Percentiles rank a stretch among this genome's conserved stretches.
These are phyloP conservation scores for Pyrenula aspistea DNA, from an alignment of 495 filamentous ascomycete genomes.

Conservation along the genomic window DNA sequence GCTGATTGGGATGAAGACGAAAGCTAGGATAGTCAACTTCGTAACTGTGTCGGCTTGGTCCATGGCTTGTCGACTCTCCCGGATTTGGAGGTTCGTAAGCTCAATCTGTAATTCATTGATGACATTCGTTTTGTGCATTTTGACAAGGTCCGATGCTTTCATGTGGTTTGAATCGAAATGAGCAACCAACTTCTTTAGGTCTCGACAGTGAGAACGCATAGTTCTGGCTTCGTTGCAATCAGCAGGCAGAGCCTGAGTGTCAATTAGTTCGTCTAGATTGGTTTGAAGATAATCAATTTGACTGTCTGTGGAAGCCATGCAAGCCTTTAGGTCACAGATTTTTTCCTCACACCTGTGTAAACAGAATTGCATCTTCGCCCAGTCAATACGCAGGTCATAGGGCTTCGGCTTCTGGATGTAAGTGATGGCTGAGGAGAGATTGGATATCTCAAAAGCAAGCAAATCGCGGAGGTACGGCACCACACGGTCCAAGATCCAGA, in stretches of 20 bases:
- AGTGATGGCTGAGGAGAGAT: not conserved
- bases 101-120: slow-evolving; percentile 1
- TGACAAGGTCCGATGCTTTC: not conserved
- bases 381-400: not conserved
- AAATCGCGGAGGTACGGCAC: not conserved
- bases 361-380: not conserved
- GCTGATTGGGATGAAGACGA: slow-evolving; percentile 5
- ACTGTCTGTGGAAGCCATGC: not conserved
- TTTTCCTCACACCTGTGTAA: not conserved
- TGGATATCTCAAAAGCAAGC: not conserved
- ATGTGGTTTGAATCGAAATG: not conserved
- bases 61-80: slow-evolving; percentile 4
- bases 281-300: not conserved
- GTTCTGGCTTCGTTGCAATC: not conserved
- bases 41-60: slow-evolving; percentile 1
- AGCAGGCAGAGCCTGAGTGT: not conserved
- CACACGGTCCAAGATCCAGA: not conserved
- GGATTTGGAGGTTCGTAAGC: slow-evolving; percentile 1
- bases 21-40: slow-evolving; percentile 4
- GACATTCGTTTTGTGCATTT: not conserved
- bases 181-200: not conserved
- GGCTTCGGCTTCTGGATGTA: not conserved
- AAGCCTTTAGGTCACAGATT: not conserved
- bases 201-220: too few species aligned
- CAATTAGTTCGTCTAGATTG: not conserved